Percentiles rank a stretch among this genome's conserved stretches.
Evolutionary conservation across 768 basidiomycete genomes (phyloP).

Genomic region (Candolleomyces eurysporus): DNA sequence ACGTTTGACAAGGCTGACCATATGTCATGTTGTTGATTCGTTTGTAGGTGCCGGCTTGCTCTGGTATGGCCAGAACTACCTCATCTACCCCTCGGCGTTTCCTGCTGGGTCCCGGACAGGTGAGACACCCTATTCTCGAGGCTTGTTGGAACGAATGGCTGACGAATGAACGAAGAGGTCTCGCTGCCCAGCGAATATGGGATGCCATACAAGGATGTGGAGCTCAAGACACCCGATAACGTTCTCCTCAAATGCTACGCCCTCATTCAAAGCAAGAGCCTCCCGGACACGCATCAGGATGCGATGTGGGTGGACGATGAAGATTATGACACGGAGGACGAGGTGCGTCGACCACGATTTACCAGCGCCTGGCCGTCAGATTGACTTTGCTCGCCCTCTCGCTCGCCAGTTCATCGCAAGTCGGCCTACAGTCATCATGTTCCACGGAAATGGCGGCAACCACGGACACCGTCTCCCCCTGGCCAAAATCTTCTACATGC

Average conservation of each 20-base stretch:
- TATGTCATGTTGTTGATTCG: slow-evolving; percentile 1
- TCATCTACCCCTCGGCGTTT: slow-evolving; percentile 89
- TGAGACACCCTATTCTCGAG: slow-evolving; percentile 24
- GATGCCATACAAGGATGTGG: slow-evolving; percentile 73
- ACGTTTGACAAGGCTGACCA: neutral
- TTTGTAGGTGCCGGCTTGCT: slow-evolving; percentile 65
- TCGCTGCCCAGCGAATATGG: slow-evolving; percentile 66
- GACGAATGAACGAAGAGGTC: slow-evolving; percentile 50
- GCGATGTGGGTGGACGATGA: slow-evolving; percentile 32
- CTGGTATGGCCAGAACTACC: slow-evolving; percentile 82
- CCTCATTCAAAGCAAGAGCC: slow-evolving; percentile 58
- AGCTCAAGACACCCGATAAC: slow-evolving; percentile 69
- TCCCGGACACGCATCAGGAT: slow-evolving; percentile 34
- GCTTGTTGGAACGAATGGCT: neutral
- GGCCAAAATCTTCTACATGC: slow-evolving; percentile 75
- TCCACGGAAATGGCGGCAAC: slow-evolving; percentile 90
- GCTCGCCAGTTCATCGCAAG: slow-evolving; percentile 36
- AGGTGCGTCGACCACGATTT: too few relatives aligned
- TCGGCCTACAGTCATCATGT: slow-evolving; percentile 88
- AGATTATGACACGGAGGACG: slow-evolving; percentile 50
- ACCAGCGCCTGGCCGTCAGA: too few relatives aligned
- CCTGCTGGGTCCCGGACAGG: slow-evolving; percentile 76
- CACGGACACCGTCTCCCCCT: slow-evolving; percentile 89
- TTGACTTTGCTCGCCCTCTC: neutral
- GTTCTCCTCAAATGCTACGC: slow-evolving; percentile 76